These are phyloP conservation scores for Angomonas ambiguus DNA, from an alignment of 208 protist species.

Conservation along the genomic window DNA sequence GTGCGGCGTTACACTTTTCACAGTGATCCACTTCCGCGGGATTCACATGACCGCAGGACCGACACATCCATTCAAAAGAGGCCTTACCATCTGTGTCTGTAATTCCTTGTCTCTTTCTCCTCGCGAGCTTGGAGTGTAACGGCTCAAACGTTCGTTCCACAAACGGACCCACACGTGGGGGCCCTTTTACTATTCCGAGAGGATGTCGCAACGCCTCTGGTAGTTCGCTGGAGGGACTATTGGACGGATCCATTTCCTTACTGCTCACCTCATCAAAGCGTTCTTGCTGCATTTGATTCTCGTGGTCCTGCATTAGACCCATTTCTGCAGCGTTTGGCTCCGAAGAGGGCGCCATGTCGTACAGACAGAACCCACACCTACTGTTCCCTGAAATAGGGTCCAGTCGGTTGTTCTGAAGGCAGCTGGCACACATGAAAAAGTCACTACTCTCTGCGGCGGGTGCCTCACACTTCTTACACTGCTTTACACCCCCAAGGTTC, in stretches of 20 bases:
- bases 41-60: constrained; percentile 68
- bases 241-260: too few relatives aligned
- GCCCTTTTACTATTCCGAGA: not conserved
- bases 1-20: constrained; percentile 46
- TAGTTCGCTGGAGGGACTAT: not conserved
- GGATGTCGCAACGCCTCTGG: not conserved
- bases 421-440: constrained; percentile 84
- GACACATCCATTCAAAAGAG: constrained; percentile 88
- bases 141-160: not conserved
- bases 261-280: too few relatives aligned
- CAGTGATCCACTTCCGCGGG: constrained; percentile 76
- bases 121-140: constrained; percentile 17
- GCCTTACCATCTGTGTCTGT: constrained; percentile 39
- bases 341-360: constrained; percentile 79
- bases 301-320: constrained; percentile 23
- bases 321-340: constrained; percentile 47
- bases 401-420: constrained; percentile 83
- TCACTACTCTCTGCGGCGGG: constrained; percentile 35
- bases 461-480: constrained; percentile 61
- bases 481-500: constrained; percentile 73
- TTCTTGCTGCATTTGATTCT: too few relatives aligned
- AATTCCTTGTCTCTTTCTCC: not conserved
- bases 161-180: not conserved
- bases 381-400: constrained; percentile 87
- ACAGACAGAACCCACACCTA: constrained; percentile 75